A percentile compares a stretch with the other conserved stretches of the same genome.
Conservation (phyloP, 345 rosid genomes). For the Corchorus capsularis region DNA sequence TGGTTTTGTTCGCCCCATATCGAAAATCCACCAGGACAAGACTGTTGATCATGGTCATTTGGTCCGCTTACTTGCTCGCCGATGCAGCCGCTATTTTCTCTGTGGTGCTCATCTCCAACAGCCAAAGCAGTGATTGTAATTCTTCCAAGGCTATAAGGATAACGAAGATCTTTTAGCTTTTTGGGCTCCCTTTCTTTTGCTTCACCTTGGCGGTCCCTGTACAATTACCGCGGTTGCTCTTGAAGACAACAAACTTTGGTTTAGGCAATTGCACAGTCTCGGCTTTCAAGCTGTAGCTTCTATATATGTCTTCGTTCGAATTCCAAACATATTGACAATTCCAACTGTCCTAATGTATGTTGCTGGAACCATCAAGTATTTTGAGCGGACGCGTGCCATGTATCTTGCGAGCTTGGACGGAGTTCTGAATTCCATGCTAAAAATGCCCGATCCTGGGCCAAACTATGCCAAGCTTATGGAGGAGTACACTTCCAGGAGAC, state of each 20-base stretch:
- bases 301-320: conserved; percentile 43
- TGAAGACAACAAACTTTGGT: conserved; percentile 68
- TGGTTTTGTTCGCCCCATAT: conserved; percentile 48
- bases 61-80: conserved; percentile 58
- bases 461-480: conserved; percentile 66
- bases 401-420: conserved; percentile 54
- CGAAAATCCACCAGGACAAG: conserved; percentile 45
- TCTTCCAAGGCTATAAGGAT: conserved; percentile 8
- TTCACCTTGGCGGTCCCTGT: conserved; percentile 70
- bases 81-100: conserved; percentile 58
- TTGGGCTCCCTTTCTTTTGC: conserved; percentile 66
- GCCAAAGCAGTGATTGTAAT: conserved; percentile 7
- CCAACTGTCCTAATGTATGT: conserved; percentile 42
- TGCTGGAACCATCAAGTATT: conserved; percentile 53
- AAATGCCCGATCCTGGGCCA: conserved; percentile 56
- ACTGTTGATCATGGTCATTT: conserved; percentile 35
- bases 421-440: conserved; percentile 55
- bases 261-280: conserved; percentile 46
- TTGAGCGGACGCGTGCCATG: conserved; percentile 54
- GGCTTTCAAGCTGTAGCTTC: conserved; percentile 43
- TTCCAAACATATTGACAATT: conserved; percentile 33
- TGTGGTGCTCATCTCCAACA: conserved; percentile 52
- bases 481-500: conserved; percentile 48
- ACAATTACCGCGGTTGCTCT: conserved; percentile 60
- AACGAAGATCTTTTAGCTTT: conserved; percentile 49